Percentiles rank a stretch among this genome's conserved stretches.
These are phyloP conservation scores for Astrephomene gubernaculifera DNA, from an alignment of 139 green algal species.

Conservation along the genomic window DNA sequence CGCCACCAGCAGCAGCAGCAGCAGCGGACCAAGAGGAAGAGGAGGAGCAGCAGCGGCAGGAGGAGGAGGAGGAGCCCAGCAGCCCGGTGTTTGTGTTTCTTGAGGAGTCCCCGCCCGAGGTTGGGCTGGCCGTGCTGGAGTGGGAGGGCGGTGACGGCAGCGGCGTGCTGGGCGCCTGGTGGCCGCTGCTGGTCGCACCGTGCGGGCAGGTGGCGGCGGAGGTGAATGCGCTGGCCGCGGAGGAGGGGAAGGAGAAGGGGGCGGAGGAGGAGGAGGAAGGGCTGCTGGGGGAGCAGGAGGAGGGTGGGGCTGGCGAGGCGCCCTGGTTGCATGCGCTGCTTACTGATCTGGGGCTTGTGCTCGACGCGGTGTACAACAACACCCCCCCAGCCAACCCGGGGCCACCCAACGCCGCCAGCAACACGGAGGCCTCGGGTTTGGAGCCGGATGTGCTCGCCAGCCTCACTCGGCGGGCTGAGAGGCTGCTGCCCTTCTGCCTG, in stretches of 20 bases:
- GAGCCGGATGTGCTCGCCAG: neutral
- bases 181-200: conserved; percentile 26
- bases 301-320: neutral
- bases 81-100: conserved; percentile 1
- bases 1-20: too few species aligned
- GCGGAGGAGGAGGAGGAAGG: conserved; percentile 9
- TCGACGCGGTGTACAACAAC: conserved; percentile 24
- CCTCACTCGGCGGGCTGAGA: neutral
- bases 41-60: too few species aligned
- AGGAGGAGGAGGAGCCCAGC: too few species aligned
- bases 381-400: too few species aligned
- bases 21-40: too few species aligned
- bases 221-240: neutral
- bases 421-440: neutral
- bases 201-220: neutral
- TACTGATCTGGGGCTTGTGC: conserved; percentile 21
- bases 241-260: neutral
- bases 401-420: too few species aligned
- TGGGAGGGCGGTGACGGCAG: neutral
- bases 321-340: neutral
- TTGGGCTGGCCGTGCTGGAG: conserved; percentile 21
- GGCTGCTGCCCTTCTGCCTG: conserved; percentile 17
- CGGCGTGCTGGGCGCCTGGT: conserved; percentile 25
- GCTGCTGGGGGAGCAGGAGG: neutral
- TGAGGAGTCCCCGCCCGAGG: neutral